These are phyloP conservation scores for Lachancea nothofagi DNA, from an alignment of 805 yeast genomes.

Conservation along the genomic window DNA sequence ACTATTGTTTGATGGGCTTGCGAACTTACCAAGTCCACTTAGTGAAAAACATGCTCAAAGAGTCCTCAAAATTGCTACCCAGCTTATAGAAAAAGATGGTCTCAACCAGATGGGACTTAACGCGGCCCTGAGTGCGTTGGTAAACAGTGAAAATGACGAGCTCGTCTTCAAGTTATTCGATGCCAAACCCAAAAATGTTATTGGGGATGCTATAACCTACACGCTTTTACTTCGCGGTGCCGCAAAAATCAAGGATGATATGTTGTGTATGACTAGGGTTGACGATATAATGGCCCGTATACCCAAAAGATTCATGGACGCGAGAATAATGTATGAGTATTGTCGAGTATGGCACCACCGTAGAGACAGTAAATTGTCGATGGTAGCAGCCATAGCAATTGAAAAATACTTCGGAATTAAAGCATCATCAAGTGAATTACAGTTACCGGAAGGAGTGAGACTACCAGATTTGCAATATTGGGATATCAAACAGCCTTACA, in stretches of 20 bases:
- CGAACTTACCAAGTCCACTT: conserved; percentile 30
- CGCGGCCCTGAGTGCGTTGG: conserved; percentile 41
- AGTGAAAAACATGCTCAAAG: conserved; percentile 34
- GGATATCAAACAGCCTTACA: conserved; percentile 2
- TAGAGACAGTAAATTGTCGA: conserved; percentile 2
- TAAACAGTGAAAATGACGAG: conserved; percentile 37
- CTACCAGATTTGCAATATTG: conserved; percentile 7
- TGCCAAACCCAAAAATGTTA: conserved; percentile 15
- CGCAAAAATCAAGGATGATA: conserved; percentile 16
- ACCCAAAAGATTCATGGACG: conserved; percentile 20
- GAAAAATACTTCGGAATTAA: conserved; percentile 5
- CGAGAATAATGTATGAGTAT: conserved; percentile 22
- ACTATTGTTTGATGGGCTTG: conserved; percentile 42
- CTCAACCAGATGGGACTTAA: conserved; percentile 41
- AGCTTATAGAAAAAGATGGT: conserved; percentile 27
- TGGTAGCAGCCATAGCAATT: conserved; percentile 4
- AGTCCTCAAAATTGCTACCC: conserved; percentile 32
- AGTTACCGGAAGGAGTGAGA: conserved; percentile 1
- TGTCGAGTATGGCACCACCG: conserved; percentile 21
- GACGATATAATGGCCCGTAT: conserved; percentile 17
- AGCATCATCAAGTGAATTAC: not conserved
- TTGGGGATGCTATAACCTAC: conserved; percentile 23
- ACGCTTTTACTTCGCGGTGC: conserved; percentile 22
- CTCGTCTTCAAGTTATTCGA: conserved; percentile 38
- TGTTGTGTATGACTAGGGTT: conserved; percentile 16